phyloP scores from a whole-genome alignment of 1,284 basidiomycete species.

The Vanrija pseudolonga region DNA sequence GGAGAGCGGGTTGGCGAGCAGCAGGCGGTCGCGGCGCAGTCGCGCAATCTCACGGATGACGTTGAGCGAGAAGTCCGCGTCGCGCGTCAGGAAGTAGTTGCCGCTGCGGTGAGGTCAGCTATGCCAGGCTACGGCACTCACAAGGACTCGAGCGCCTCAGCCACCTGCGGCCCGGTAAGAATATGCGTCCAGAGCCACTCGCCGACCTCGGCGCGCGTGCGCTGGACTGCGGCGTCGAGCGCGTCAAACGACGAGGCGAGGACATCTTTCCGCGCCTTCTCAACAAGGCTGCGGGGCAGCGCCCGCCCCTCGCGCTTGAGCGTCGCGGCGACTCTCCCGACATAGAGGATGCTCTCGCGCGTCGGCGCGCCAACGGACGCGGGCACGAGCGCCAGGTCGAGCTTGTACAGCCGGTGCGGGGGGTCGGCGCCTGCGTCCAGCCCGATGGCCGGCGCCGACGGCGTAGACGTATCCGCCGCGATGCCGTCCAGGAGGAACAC shows the following conservation, averaged over 20 bases:
- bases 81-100: constrained; percentile 79
- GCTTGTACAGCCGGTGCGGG: constrained; percentile 38
- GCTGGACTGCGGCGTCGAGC: constrained; percentile 65
- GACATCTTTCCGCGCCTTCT: constrained; percentile 62
- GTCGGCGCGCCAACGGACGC: constrained; percentile 66
- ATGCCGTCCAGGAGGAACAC: constrained; percentile 75
- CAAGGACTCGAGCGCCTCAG: constrained; percentile 69
- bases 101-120: constrained; percentile 53
- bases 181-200: constrained; percentile 85
- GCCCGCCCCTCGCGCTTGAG: constrained; percentile 72
- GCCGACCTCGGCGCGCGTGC: constrained; percentile 35
- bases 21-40: constrained; percentile 68
- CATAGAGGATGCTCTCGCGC: constrained; percentile 75
- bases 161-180: constrained; percentile 73
- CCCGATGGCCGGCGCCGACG: constrained; percentile 54
- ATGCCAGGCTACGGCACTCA: constrained; percentile 47
- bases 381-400: constrained; percentile 66
- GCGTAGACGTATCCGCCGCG: constrained; percentile 7
- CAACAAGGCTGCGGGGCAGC: constrained; percentile 62
- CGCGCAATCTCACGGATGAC: constrained; percentile 77
- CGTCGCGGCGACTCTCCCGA: constrained; percentile 79
- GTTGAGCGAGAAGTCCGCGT: constrained; percentile 77
- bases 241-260: constrained; percentile 65
- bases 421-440: constrained; percentile 54
- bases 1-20: constrained; percentile 53